Base-by-base conservation (phyloP, 2,329 filamentous ascomycete species). In the Fusarium fujikuroi region DNA sequence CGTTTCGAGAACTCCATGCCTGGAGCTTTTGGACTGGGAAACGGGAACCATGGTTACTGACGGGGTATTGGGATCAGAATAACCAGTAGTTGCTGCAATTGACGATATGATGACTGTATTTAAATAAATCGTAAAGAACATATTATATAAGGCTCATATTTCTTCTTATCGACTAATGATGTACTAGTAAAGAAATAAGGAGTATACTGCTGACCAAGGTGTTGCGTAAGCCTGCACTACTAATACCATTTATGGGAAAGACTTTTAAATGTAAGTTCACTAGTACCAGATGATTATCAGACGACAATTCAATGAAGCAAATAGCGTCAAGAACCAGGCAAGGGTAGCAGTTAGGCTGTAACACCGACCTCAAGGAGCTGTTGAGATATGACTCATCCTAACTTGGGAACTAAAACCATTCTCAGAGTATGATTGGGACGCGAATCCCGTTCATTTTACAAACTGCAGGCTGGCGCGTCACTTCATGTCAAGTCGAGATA, bases 391-490 rank as follows among this genome's bases (percentile, higher is more conserved):
- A 44, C n/a, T 12, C 1, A 9, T 40, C 37, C 37, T 9, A 9
- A 5, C 0, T 6, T 6, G 16, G 23, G 25, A 12, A 8, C n/a
- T 12, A 25, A 10, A 25, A 18, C 10, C 15, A 18, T 44, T 25
- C 3, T 25, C n/a, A 44, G 4, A 18, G 16, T 4, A 44, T 18
- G 15, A 23, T 10, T 25, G 42, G 16, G n/a, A 44, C 7, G n/a
- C n/a, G 42, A 19, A 10, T 25, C 42, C 42, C 7, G 12, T 11
- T 9, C 7, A 44, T 23, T 25, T 18, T 16, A 44, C 15, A 23
- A 18, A 25, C 7, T 18, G n/a, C 0, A 25, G n/a, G 10, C 42
- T 3, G 42, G 10, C n/a, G 42, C n/a, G 7, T 43, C 10, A 8
- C n/a, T 25, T 11, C 1, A 25, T 25, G 42, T 10, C 42, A 10